These are phyloP conservation scores for Termitomyces heimii DNA, from an alignment of 768 basidiomycete species.

Conservation along the genomic window DNA sequence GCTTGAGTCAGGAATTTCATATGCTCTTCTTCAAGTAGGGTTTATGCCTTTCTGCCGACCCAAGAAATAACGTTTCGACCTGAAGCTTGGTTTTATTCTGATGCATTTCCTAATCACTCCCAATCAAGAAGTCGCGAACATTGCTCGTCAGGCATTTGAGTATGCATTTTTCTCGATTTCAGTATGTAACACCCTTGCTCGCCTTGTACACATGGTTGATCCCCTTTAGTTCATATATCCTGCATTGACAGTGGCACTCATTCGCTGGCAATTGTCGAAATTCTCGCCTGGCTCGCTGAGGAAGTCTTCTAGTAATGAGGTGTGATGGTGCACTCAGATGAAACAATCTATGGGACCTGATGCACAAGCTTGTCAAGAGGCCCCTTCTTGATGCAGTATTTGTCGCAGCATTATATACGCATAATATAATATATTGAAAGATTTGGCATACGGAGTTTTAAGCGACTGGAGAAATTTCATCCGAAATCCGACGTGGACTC, in stretches of 20 bases:
- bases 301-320: neutral
- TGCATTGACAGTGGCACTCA: neutral
- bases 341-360: too few relatives aligned
- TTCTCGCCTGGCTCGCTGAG: neutral
- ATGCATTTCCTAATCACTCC: neutral
- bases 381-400: too few relatives aligned
- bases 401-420: too few relatives aligned
- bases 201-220: neutral
- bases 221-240: neutral
- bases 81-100: neutral
- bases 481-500: neutral
- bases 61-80: neutral
- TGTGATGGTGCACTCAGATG: too few relatives aligned
- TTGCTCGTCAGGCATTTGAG: neutral
- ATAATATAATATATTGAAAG: too few relatives aligned
- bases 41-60: neutral
- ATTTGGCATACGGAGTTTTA: neutral
- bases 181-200: neutral
- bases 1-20: neutral
- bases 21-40: neutral
- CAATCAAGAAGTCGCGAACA: neutral
- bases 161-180: neutral
- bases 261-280: neutral
- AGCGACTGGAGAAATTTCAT: neutral
- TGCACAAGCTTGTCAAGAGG: too few relatives aligned